Conservation (phyloP, 1,139 yeast genomes). For the Groenewaldozyma auringiensis region DNA sequence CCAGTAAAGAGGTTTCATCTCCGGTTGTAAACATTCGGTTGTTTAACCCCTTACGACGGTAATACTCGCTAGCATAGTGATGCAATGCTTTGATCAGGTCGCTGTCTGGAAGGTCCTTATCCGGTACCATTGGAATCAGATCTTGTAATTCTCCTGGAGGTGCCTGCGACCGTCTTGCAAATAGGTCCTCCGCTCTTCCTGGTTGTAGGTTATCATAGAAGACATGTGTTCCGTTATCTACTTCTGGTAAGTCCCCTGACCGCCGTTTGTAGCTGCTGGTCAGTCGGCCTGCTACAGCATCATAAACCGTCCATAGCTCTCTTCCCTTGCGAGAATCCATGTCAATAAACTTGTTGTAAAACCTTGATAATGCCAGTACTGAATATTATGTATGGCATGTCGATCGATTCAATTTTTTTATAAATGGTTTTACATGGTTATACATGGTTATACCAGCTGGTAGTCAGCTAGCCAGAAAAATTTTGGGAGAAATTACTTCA, state of each 20-base stretch:
- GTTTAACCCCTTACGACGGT: slow-evolving; percentile 8
- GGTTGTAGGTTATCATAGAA: neutral
- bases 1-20: slow-evolving; percentile 30
- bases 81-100: slow-evolving; percentile 22
- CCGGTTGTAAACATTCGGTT: slow-evolving; percentile 14
- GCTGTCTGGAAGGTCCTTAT: slow-evolving; percentile 6
- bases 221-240: neutral
- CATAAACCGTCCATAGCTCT: slow-evolving; percentile 12
- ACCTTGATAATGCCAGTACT: too few species aligned
- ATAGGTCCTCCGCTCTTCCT: slow-evolving; percentile 4
- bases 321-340: neutral
- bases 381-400: too few species aligned
- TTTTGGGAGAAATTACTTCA: too few species aligned
- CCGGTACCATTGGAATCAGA: neutral
- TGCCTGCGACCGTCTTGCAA: slow-evolving; percentile 5
- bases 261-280: neutral
- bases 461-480: too few species aligned
- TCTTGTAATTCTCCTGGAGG: neutral
- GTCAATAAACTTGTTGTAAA: slow-evolving; percentile 1
- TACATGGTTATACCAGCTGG: too few species aligned
- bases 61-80: slow-evolving; percentile 21
- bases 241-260: neutral
- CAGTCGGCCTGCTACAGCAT: slow-evolving; percentile 14
- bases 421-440: neutral
- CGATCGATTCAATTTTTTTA: too few species aligned